These are phyloP conservation scores for Penicillium sp. DNA, from an alignment of 2,329 filamentous ascomycete genomes.

Conservation along the genomic window DNA sequence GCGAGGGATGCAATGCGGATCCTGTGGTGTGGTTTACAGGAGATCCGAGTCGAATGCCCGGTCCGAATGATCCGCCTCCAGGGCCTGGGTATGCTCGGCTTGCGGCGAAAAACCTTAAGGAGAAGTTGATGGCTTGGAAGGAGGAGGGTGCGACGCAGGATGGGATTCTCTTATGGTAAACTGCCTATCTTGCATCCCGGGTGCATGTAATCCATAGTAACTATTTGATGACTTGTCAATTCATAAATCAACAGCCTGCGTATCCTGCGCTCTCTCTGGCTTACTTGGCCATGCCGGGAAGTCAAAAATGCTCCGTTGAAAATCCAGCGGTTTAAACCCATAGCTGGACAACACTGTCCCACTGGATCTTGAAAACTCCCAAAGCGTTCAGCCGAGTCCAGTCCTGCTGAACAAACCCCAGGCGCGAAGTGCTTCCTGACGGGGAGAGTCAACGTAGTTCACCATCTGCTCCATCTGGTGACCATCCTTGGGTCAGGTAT, in stretches of 20 bases:
- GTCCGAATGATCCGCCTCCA: constrained; percentile 11
- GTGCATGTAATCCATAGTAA: too few relatives aligned
- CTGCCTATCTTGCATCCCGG: too few relatives aligned
- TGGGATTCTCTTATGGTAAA: constrained; percentile 17
- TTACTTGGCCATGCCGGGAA: too few relatives aligned
- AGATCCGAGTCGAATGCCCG: constrained; percentile 12
- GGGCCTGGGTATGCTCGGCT: constrained; percentile 22
- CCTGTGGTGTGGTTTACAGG: constrained; percentile 20
- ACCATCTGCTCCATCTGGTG: neutral
- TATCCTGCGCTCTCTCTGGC: too few relatives aligned
- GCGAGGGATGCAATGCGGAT: constrained; percentile 3
- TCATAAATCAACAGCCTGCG: too few relatives aligned
- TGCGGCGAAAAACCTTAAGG: constrained; percentile 19
- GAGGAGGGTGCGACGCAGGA: constrained; percentile 19
- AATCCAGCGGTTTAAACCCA: neutral
- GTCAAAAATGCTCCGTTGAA: neutral
- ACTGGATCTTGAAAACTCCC: neutral
- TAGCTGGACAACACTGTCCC: neutral
- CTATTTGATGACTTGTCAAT: too few relatives aligned
- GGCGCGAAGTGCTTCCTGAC: neutral
- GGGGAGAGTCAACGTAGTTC: neutral
- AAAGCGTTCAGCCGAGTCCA: neutral
- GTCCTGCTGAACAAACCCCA: neutral
- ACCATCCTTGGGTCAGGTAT: neutral
- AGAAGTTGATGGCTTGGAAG: constrained; percentile 21